Base-by-base conservation (phyloP, 208 protist species). In the Leishmania tarentolae region DNA sequence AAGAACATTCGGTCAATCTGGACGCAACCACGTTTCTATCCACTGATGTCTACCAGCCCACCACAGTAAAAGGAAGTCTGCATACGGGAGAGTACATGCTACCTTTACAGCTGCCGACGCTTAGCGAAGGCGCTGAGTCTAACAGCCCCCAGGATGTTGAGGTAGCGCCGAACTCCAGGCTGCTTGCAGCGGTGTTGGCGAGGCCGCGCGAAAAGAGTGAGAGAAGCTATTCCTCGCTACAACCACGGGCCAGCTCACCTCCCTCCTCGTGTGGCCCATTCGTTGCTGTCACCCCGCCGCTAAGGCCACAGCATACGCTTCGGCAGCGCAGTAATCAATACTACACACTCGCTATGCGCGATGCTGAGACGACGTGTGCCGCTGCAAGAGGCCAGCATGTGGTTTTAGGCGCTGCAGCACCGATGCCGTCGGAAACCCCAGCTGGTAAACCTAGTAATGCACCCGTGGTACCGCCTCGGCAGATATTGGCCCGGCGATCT, bases 51-150 rank as follows among this genome's bases (percentile, higher is more conserved):
- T 61, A 28, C 47, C 46, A 76, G 7, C 35, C 72, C 8, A 42
- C 42, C 44, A 17, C 31, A 15, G 35, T 53, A 35, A 50, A 40
- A 59, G 44, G 17, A 7, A 59, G n/a, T 21, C 44, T 28, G 28
- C 76, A 72, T 28, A 11, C 40, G 17, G 80, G 59, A 40, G 76
- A 73, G n/a, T 78, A 63, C 71, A 46, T 53, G 52, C 73, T 78
- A 74, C 61, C 70, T 3, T 78, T 76, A 21, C 76, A 73, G 76
- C 7, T 75, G 15, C 57, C 69, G 19, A 57, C 21, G n/a, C 42
- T 40, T 46, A 44, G 73, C 17, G 31, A 59, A 31, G 19, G 40
- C 56, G n/a, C 59, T n/a, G 75, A 59, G 31, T 21, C 61, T 8
- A 46, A 71, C 35, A 53, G 63, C 35, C 76, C 76, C 5, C 35